Evolutionary conservation across 805 yeast genomes (phyloP).

Genomic region (Cyberlindnera mycetangii): DNA sequence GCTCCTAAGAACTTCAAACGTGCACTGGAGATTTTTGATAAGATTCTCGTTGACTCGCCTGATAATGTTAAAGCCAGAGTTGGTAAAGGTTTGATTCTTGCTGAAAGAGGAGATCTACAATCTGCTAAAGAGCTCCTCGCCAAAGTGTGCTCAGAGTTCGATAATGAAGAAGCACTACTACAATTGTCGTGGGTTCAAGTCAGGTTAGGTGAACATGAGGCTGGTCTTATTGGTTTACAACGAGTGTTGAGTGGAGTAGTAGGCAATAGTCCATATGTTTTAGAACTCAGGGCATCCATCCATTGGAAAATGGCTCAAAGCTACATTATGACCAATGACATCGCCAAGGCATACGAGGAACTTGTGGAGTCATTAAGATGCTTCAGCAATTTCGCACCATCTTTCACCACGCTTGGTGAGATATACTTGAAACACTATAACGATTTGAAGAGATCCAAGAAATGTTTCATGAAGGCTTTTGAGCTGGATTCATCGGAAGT

Average conservation of each 20-base stretch:
- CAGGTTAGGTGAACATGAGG: conserved; percentile 43
- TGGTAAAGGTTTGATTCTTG: conserved; percentile 77
- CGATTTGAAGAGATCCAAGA: conserved; percentile 69
- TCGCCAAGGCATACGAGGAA: conserved; percentile 52
- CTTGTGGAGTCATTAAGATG: conserved; percentile 63
- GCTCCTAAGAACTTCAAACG: conserved; percentile 83
- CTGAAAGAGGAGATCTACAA: conserved; percentile 57
- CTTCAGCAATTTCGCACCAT: conserved; percentile 65
- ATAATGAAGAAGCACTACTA: conserved; percentile 57
- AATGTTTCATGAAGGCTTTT: conserved; percentile 86
- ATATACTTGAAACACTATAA: conserved; percentile 57
- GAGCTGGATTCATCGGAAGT: conserved; percentile 79
- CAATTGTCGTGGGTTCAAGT: conserved; percentile 82
- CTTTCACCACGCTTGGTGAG: conserved; percentile 78
- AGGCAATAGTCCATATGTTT: conserved; percentile 51
- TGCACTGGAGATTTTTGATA: conserved; percentile 71
- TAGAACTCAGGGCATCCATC: conserved; percentile 55
- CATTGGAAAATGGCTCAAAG: conserved; percentile 77
- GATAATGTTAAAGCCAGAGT: conserved; percentile 59
- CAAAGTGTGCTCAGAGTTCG: conserved; percentile 45
- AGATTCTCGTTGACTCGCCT: conserved; percentile 46
- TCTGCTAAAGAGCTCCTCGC: conserved; percentile 54
- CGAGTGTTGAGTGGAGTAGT: conserved; percentile 33
- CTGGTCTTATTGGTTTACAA: conserved; percentile 52
- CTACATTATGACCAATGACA: conserved; percentile 35